Conservation (phyloP, 371 early-diverging fungal genomes). For the Rhizopus sp. region DNA sequence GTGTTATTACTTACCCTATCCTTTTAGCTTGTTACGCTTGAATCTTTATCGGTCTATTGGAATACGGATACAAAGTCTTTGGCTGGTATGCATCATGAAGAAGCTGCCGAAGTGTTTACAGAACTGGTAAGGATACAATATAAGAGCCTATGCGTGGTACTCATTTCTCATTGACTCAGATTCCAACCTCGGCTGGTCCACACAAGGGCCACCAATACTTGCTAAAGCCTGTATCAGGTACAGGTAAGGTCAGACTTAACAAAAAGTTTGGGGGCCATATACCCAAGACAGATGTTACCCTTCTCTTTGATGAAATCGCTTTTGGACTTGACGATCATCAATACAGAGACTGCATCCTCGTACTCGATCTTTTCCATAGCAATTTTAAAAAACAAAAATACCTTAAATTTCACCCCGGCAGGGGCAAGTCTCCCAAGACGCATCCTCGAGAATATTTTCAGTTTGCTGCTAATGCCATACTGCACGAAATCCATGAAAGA, state of each 20-base stretch:
- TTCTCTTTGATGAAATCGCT: slow-evolving; percentile 79
- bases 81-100: slow-evolving; percentile 36
- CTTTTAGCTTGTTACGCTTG: slow-evolving; percentile 62
- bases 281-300: slow-evolving; percentile 56
- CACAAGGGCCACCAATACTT: slow-evolving; percentile 62
- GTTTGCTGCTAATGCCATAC: slow-evolving; percentile 76
- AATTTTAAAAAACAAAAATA: slow-evolving; percentile 76
- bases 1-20: background rate
- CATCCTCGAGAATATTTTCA: slow-evolving; percentile 76
- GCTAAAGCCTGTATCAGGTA: slow-evolving; percentile 82
- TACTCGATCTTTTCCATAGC: slow-evolving; percentile 72
- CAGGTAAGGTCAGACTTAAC: slow-evolving; percentile 66
- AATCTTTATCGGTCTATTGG: slow-evolving; percentile 77
- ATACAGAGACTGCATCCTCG: slow-evolving; percentile 66
- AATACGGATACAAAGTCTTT: slow-evolving; percentile 69
- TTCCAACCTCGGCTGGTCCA: slow-evolving; percentile 30
- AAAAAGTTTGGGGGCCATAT: slow-evolving; percentile 50
- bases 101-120: slow-evolving; percentile 31
- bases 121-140: slow-evolving; percentile 24
- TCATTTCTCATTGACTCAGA: slow-evolving; percentile 22
- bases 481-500: slow-evolving; percentile 75
- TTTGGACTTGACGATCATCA: slow-evolving; percentile 80
- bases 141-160: background rate
- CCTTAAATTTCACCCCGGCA: slow-evolving; percentile 71
- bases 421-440: slow-evolving; percentile 60